Evolutionary conservation across 2,329 filamentous ascomycete species (phyloP).

Genomic region (Epichloe scottii): DNA sequence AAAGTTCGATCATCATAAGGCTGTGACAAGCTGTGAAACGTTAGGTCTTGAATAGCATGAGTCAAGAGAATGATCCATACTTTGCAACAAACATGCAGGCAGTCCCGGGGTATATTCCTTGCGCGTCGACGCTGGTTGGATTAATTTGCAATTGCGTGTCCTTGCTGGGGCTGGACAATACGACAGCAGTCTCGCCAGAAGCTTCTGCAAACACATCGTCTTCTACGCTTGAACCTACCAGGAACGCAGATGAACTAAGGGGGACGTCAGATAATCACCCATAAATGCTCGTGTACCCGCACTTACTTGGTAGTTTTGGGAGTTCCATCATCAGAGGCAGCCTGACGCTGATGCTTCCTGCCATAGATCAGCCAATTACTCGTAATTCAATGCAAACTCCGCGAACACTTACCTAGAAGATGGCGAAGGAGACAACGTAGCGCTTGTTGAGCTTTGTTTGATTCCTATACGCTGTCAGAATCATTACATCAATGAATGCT

Average conservation of each 20-base stretch:
- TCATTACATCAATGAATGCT: not conserved
- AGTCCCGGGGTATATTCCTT: conserved; percentile 38
- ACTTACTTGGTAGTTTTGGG: conserved; percentile 6
- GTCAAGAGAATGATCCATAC: conserved; percentile 29
- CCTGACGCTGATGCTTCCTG: conserved; percentile 5
- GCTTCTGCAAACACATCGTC: conserved; percentile 10
- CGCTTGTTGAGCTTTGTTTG: conserved; percentile 1
- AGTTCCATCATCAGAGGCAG: conserved; percentile 6
- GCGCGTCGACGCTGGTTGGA: conserved; percentile 29
- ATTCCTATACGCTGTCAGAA: conserved; percentile 1
- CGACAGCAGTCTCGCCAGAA: conserved; percentile 1
- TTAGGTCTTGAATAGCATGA: conserved; percentile 6
- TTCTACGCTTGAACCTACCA: conserved; percentile 9
- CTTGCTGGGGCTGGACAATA: not conserved
- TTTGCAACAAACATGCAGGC: conserved; percentile 55
- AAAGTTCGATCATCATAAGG: conserved; percentile 36
- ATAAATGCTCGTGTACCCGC: not conserved
- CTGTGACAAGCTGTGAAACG: conserved; percentile 34
- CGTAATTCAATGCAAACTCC: not conserved
- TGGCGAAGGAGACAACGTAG: not conserved
- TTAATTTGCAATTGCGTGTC: conserved; percentile 1
- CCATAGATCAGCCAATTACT: not conserved
- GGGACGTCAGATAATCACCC: not conserved
- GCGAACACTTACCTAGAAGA: not conserved
- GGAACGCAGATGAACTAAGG: conserved; percentile 5